Evolutionary conservation across 805 yeast genomes (phyloP), one percentile per base, ranked within the genome.

Genomic region (Candida maris): DNA sequence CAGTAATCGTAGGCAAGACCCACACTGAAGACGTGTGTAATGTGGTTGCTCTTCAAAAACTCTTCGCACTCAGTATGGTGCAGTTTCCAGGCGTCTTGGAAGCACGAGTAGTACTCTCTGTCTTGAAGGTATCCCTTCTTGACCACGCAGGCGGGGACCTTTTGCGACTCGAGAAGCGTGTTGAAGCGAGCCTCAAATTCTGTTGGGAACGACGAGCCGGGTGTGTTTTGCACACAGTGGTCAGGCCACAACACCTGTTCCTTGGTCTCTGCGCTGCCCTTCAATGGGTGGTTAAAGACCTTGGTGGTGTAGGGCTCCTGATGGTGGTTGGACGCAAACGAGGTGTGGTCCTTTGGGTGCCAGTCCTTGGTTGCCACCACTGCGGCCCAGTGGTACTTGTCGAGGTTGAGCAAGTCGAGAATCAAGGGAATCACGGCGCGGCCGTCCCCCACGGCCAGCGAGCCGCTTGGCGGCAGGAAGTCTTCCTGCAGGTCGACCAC

Each of bases 1-100:
- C 97, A 89, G 57, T 66, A 87, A 55, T 89, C 97, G 44, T 79
- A 77, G 0, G 97, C 96, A 15, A 89, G 51, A 0, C 97, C 97
- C 2, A 81, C 91, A 16, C 85, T 71, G 30, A 69, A 77, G 1
- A 88, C 87, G 27, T 78, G 73, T 3, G 73, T 68, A 28, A 86
- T 75, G 0, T 57, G 61, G 26, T 71, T 55, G 1, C 64, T 50
- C 18, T 53, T 57, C 43, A 89, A 66, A 27, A 70, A 61, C 1
- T 54, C 57, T 35, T 70, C 67, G 44, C 88, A 63, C 37, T 78
- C 89, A 0, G 97, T 88, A 28, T 75, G 65, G 51, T 82, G 81
- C 19, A 74, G 51, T 19, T 75, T 70, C 91, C 95, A 85, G 19
- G 77, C 70, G 59, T 89, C 97, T 35, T 71, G 67, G 56, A 89